These are phyloP conservation scores for Boletus sp. DNA, from an alignment of 768 basidiomycete genomes.

Conservation along the genomic window DNA sequence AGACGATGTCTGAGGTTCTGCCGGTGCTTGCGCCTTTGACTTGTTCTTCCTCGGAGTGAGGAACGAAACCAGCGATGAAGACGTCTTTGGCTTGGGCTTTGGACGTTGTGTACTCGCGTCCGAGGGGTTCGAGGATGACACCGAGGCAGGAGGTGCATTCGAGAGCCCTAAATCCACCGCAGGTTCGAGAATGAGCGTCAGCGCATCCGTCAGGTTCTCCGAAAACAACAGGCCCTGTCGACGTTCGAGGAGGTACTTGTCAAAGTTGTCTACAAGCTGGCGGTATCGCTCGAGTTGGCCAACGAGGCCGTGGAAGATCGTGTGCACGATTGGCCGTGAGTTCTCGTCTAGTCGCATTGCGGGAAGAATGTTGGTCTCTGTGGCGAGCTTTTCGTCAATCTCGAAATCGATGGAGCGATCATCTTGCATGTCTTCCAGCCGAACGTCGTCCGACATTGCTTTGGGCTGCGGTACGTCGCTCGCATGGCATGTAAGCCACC, in stretches of 20 bases:
- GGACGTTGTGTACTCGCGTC: constrained; percentile 37
- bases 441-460: constrained; percentile 6
- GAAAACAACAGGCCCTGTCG: constrained; percentile 88
- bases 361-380: constrained; percentile 56
- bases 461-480: constrained; percentile 36
- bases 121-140: constrained; percentile 27
- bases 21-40: constrained; percentile 30
- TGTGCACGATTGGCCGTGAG: constrained; percentile 75
- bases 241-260: constrained; percentile 80
- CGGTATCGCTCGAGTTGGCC: constrained; percentile 82
- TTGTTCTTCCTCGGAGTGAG: constrained; percentile 75
- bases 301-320: constrained; percentile 78
- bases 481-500: constrained; percentile 78
- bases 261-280: constrained; percentile 71
- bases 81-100: constrained; percentile 52
- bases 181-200: constrained; percentile 70
- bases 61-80: constrained; percentile 73
- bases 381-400: constrained; percentile 63
- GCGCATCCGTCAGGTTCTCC: constrained; percentile 88
- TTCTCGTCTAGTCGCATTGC: constrained; percentile 69
- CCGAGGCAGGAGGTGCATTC: constrained; percentile 17
- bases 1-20: constrained; percentile 49
- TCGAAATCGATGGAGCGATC: constrained; percentile 79
- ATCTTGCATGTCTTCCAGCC: constrained; percentile 55
- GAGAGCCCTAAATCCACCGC: constrained; percentile 41